Conservation (phyloP, 2,329 filamentous ascomycete genomes). For the Trichophyton schoenleinii region DNA sequence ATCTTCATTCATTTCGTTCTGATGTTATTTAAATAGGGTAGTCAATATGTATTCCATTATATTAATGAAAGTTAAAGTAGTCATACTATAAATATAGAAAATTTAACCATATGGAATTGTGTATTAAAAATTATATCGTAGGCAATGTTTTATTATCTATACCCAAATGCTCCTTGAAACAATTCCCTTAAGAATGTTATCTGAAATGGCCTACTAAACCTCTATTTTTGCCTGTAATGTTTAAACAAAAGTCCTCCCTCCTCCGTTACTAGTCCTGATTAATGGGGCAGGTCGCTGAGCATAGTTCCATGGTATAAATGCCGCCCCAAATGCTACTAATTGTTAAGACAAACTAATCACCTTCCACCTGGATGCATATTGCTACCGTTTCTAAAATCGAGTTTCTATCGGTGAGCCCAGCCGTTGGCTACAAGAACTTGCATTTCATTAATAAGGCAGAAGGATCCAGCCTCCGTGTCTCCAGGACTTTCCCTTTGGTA, state of each 20-base stretch:
- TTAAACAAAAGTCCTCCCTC: background rate
- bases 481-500: slow-evolving; percentile 14
- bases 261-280: background rate
- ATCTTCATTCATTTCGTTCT: too few species aligned
- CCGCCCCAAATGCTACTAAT: background rate
- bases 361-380: background rate
- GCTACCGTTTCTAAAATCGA: background rate
- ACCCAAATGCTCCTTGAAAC: too few species aligned
- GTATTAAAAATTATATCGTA: too few species aligned
- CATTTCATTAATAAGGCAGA: slow-evolving; percentile 50
- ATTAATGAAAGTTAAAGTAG: too few species aligned
- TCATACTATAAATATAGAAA: too few species aligned
- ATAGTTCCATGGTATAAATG: background rate
- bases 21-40: too few species aligned
- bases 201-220: background rate
- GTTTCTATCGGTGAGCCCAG: slow-evolving; percentile 44
- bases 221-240: background rate
- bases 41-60: too few species aligned
- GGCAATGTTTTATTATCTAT: too few species aligned
- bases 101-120: too few species aligned
- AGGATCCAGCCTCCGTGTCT: slow-evolving; percentile 35
- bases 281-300: background rate
- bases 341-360: background rate
- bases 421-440: slow-evolving; percentile 46
- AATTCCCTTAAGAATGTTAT: too few species aligned